Evolutionary conservation across 176 grass and related monocot species (phyloP).

Genomic region (Themeda triandra): DNA sequence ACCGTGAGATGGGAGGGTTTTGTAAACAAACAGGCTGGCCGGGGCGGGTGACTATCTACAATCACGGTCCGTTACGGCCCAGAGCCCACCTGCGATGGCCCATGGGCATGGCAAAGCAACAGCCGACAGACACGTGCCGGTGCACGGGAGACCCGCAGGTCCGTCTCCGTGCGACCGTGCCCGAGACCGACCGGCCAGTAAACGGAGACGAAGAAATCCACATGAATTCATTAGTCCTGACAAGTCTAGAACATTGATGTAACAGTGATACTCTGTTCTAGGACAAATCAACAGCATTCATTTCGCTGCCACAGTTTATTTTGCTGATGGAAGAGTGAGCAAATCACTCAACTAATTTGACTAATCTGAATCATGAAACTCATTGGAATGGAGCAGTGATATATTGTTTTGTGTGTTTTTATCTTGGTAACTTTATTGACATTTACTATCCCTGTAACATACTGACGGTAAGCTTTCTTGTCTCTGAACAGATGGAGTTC

Average conservation of each 20-base stretch:
- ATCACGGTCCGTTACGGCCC: no score
- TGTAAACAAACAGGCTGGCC: no score
- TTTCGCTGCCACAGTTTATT: neutral
- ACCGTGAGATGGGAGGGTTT: no score
- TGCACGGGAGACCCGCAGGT: no score
- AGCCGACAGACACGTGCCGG: no score
- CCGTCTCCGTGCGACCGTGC: neutral
- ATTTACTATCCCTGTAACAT: neutral
- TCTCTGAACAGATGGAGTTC: conserved; percentile 52
- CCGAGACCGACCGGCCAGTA: neutral
- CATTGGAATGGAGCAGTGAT: no score
- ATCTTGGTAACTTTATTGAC: no score
- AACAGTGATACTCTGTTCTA: neutral
- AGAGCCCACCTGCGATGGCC: neutral
- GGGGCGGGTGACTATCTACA: no score
- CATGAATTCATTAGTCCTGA: neutral
- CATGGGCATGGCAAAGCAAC: neutral
- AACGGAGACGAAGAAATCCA: neutral
- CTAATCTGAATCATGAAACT: neutral
- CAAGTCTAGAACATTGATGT: neutral
- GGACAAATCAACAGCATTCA: neutral
- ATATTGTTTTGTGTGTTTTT: neutral
- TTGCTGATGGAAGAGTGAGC: neutral
- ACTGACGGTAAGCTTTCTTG: neutral
- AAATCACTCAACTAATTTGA: neutral